phyloP scores from a whole-genome alignment of 257 asterid genomes.

The Mentha longifolia region DNA sequence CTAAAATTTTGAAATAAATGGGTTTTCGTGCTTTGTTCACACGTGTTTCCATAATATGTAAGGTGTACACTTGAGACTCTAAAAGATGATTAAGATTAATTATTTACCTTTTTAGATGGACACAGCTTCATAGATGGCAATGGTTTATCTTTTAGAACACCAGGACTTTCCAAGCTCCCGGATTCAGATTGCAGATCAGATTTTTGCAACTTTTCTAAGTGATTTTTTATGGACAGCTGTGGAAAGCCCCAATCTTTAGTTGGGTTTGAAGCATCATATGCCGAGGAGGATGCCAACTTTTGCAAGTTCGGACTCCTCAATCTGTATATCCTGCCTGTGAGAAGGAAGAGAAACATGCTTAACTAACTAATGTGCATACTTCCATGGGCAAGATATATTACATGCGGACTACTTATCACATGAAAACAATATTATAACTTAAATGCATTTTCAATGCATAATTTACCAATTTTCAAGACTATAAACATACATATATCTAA shows the following conservation, averaged over 20 bases:
- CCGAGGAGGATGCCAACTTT: conserved; percentile 63
- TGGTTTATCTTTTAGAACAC: conserved; percentile 39
- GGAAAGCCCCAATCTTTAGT: conserved; percentile 90
- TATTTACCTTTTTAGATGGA: conserved; percentile 53
- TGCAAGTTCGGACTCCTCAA: conserved; percentile 76
- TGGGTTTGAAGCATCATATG: conserved; percentile 83
- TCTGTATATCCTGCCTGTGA: conserved; percentile 78
- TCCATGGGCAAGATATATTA: not conserved
- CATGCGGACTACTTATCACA: not conserved
- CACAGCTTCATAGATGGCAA: conserved; percentile 37
- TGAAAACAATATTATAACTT: too few relatives aligned
- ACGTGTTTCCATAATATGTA: too few relatives aligned
- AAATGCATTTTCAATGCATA: not conserved
- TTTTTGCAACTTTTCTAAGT: conserved; percentile 36
- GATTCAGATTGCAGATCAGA: conserved; percentile 46
- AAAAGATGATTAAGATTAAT: conserved; percentile 10
- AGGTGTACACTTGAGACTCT: not conserved
- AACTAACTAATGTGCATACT: conserved; percentile 21
- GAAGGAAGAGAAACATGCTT: conserved; percentile 25
- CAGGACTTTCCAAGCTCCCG: conserved; percentile 41
- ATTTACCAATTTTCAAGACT: not conserved
- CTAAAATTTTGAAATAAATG: not conserved
- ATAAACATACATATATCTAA: not conserved
- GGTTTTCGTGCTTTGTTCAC: too few relatives aligned
- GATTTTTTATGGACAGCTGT: conserved; percentile 50